phyloP scores from a whole-genome alignment of 2,329 filamentous ascomycete genomes.

The Nothophaeocryptopus gaeumannii region DNA sequence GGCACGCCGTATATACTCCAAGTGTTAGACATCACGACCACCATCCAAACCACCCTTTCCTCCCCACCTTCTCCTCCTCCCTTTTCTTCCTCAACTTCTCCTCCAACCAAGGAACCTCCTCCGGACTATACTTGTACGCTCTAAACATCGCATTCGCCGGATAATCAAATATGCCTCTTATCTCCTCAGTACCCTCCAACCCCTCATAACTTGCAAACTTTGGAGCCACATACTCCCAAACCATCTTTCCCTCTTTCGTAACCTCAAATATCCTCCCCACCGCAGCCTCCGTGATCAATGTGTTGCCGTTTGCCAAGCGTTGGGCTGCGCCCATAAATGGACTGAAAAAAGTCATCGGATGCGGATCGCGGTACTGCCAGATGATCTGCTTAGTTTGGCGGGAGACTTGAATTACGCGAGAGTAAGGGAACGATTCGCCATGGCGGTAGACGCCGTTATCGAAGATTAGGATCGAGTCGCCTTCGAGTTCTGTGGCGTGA shows the following conservation, averaged over 20 bases:
- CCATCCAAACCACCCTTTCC: background rate
- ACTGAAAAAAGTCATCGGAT: constrained; percentile 44
- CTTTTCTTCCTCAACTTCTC: constrained; percentile 9
- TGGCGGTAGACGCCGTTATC: constrained; percentile 47
- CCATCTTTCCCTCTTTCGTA: constrained; percentile 40
- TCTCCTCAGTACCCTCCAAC: constrained; percentile 23
- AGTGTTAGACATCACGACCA: background rate
- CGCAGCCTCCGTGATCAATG: constrained; percentile 44
- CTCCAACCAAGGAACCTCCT: constrained; percentile 41
- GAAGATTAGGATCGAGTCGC: constrained; percentile 47
- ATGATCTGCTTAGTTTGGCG: constrained; percentile 40
- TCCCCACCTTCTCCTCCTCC: background rate
- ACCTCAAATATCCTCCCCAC: constrained; percentile 48
- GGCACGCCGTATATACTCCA: no score
- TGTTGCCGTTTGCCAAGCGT: constrained; percentile 42
- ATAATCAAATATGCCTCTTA: constrained; percentile 41
- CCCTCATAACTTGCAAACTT: constrained; percentile 42
- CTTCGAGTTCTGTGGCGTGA: constrained; percentile 42
- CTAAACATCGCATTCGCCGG: constrained; percentile 46
- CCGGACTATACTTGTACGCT: constrained; percentile 44
- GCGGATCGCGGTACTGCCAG: constrained; percentile 46
- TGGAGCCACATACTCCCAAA: constrained; percentile 47
- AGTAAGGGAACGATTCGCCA: constrained; percentile 42
- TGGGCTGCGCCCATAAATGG: constrained; percentile 51
- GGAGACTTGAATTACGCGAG: constrained; percentile 43